Conservation (phyloP, 805 yeast species). For the Torulaspora delbrueckii region DNA sequence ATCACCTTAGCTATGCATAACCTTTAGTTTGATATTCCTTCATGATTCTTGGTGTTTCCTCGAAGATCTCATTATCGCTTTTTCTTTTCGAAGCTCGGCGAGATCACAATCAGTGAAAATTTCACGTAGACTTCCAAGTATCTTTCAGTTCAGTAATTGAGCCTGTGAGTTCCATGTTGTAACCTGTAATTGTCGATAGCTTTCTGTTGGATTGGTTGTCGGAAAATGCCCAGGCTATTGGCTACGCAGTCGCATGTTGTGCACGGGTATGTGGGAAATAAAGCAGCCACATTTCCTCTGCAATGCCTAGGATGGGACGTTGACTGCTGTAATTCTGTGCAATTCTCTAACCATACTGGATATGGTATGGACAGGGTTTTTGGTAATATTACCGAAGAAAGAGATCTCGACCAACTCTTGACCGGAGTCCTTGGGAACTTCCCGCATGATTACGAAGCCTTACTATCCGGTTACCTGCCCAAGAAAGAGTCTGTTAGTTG, state of each 20-base stretch:
- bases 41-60: background rate
- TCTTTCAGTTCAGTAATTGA: background rate
- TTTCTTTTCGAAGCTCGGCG: background rate
- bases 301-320: conserved; percentile 91
- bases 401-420: conserved; percentile 44
- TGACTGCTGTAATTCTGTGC: conserved; percentile 82
- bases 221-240: conserved; percentile 10
- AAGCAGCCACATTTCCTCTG: conserved; percentile 84
- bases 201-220: background rate
- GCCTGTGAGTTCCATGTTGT: background rate
- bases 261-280: conserved; percentile 93
- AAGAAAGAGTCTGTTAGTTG: conserved; percentile 49
- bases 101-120: background rate
- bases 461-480: conserved; percentile 80
- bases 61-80: too few species aligned
- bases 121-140: background rate
- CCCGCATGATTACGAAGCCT: conserved; percentile 52
- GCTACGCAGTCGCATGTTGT: conserved; percentile 76
- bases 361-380: conserved; percentile 67
- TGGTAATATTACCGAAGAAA: conserved; percentile 40
- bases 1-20: too few species aligned
- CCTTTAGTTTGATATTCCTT: too few species aligned
- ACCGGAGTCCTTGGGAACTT: conserved; percentile 50
- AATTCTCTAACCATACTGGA: conserved; percentile 90
- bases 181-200: background rate